Evolutionary conservation across 805 yeast species (phyloP), one percentile per base, ranked within the genome.

Genomic region (Teunomyces atbi): DNA sequence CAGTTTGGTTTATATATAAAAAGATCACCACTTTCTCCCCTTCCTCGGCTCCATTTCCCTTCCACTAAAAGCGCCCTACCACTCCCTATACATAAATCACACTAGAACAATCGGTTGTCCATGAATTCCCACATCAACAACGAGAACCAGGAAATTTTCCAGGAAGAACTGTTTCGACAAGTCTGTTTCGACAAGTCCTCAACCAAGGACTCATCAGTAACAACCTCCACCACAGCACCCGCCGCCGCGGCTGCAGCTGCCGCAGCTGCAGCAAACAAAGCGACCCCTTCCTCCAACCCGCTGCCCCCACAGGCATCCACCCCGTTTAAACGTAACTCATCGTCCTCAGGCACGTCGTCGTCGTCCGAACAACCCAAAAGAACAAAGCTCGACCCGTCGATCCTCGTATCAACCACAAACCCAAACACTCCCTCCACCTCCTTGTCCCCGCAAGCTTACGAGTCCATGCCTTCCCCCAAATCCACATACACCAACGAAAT

Each of bases 41-140:
- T 15, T 15, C 33, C 18, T 30, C 18, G 10, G 18, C 16, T 10
- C 33, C 16, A 33, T 30, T 21, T 10, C 30, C 20, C 29, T 36
- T 16, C 21, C 41, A 11, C 16, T 5, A 21, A 12, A 32, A 13
- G 18, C 39, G 6, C 15, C 19, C 28, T n/a, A 8, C 30, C 36
- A 32, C 18, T 23, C 8, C 33, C 32, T 19, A 16, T 26, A 49
- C 21, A 15, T 32, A 7, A 7, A 8, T 12, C 3, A 8, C n/a
- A 8, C 12, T 16, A 21, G 23, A 21, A 21, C 6, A 21, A 21
- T 8, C 23, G 6, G 6, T 8, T 21, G 23, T 21, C 23, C 23
- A 64, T 64, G 67, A 58, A 63, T 45, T 62, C 68, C 36, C 68
- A 63, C 43, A 57, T 64, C 38, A 61, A 64, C 50, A 64, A 64